phyloP scores from a whole-genome alignment of 164 flowering plant genomes.

The Kalanchoe fedtschenkoi region DNA sequence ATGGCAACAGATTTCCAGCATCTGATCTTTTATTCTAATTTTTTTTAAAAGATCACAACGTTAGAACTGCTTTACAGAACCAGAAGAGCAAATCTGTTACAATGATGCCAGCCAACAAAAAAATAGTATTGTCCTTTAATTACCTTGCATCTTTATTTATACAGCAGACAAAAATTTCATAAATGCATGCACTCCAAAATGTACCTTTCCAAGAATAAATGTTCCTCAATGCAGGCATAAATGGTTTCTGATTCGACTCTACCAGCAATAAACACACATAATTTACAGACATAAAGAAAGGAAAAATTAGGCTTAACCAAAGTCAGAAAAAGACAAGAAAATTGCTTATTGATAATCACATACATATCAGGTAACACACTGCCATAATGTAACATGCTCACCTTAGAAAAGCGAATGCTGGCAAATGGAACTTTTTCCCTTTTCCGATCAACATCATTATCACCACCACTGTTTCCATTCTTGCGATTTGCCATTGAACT shows the following conservation, averaged over 20 bases:
- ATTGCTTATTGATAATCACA: not conserved
- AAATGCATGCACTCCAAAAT: not conserved
- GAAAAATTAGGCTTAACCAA: not conserved
- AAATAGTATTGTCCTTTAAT: not conserved
- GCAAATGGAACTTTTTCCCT: not conserved
- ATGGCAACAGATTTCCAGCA: slow-evolving; percentile 1
- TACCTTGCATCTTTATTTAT: too few relatives aligned
- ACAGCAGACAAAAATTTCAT: too few relatives aligned
- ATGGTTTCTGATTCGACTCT: not conserved
- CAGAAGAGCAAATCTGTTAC: not conserved
- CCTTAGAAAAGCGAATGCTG: not conserved
- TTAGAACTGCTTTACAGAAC: not conserved
- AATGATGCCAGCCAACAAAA: not conserved
- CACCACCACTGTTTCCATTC: too few relatives aligned
- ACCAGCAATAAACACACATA: too few relatives aligned
- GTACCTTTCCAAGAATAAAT: not conserved
- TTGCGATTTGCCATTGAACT: too few relatives aligned
- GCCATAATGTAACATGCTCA: too few relatives aligned
- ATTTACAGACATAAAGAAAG: not conserved
- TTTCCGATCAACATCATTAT: not conserved
- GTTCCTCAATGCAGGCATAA: not conserved
- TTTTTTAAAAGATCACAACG: not conserved
- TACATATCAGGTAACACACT: not conserved
- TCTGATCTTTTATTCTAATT: not conserved
- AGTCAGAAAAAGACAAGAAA: not conserved